These are phyloP conservation scores for Alternaria sp. DNA, from an alignment of 2,329 filamentous ascomycete genomes.

Conservation along the genomic window DNA sequence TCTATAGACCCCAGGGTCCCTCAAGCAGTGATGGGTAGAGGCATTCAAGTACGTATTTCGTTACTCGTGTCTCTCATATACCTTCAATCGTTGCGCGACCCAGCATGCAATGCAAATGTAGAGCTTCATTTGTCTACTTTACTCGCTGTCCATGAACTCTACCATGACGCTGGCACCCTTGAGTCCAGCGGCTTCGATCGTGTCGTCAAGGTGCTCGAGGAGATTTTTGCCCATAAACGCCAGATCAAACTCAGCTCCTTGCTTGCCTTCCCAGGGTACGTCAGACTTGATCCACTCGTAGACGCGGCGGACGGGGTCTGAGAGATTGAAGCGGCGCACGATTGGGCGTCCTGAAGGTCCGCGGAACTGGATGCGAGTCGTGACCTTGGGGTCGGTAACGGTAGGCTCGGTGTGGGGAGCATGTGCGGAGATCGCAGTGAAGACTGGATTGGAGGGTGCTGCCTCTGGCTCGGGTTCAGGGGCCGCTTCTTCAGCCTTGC, in stretches of 20 bases:
- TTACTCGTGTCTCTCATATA: slow-evolving; percentile 1
- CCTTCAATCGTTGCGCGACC: background rate
- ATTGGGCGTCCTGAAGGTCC: slow-evolving; percentile 78
- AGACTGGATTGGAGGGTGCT: slow-evolving; percentile 57
- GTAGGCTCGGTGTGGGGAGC: slow-evolving; percentile 80
- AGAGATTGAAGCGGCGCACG: slow-evolving; percentile 81
- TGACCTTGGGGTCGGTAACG: slow-evolving; percentile 69
- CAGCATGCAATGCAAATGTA: background rate
- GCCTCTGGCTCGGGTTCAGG: slow-evolving; percentile 28
- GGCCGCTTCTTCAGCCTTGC: slow-evolving; percentile 32
- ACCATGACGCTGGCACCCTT: slow-evolving; percentile 97
- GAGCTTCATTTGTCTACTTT: background rate
- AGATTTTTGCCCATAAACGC: slow-evolving; percentile 88
- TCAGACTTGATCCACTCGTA: slow-evolving; percentile 95
- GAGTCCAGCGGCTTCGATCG: slow-evolving; percentile 81
- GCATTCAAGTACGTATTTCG: slow-evolving; percentile 8
- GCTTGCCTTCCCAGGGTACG: slow-evolving; percentile 82
- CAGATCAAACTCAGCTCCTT: slow-evolving; percentile 82
- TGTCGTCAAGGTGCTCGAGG: slow-evolving; percentile 75
- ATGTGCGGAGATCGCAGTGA: slow-evolving; percentile 74
- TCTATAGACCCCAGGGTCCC: slow-evolving; percentile 18
- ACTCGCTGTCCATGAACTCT: slow-evolving; percentile 68
- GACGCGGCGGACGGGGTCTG: slow-evolving; percentile 80
- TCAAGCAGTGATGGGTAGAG: slow-evolving; percentile 2
- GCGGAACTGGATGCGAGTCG: slow-evolving; percentile 87